Evolutionary conservation across 2,329 filamentous ascomycete species (phyloP), one percentile per base, ranked within the genome.

Genomic region (Tolypocladium endophyticum): DNA sequence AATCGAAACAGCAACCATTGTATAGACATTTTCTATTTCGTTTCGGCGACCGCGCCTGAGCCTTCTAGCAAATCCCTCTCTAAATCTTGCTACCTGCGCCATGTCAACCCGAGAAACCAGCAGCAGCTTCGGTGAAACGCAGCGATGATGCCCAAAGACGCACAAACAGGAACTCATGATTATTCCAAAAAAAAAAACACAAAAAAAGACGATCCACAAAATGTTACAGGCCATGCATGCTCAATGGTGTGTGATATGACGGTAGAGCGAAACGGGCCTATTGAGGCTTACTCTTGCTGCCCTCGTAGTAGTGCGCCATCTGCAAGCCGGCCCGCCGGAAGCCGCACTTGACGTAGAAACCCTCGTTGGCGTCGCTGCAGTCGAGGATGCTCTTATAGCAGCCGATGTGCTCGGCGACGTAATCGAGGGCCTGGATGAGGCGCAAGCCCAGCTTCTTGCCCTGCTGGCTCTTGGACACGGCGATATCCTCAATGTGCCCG

Each of bases 321-420:
- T 99, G 90, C 60, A 97, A 77, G 20, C 94, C 94, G 35, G 92
- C 93, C 63, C 91, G 81, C 76, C 91, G 88, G 76, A 96, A 97
- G 61, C 93, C 93, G 76, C 94, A 97, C 82, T 97, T 97, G 74
- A 96, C 82, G 74, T 99, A 99, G 79, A 99, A 97, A 28, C 92
- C 93, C 75, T 96, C 92, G 73, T 97, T 99, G 67, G 88, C 85
- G 75, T 97, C 93, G 65, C 89, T 95, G 79, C 94, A 99, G 75
- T 97, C 93, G 64, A 97, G 83, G 67, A 99, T 97, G 65, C 87
- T 92, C 87, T 94, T 97, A 77, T 97, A 97, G 77, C 93, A 97
- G 59, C 93, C 94, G 60, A 94, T 87, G 72, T 91, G 84, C 72
- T 90, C 86, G 59, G 92, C 92, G 61, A 97, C 87, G 71, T 82